Evolutionary conservation across 2,329 filamentous ascomycete genomes (phyloP).

Genomic region (Monilinia polystroma): DNA sequence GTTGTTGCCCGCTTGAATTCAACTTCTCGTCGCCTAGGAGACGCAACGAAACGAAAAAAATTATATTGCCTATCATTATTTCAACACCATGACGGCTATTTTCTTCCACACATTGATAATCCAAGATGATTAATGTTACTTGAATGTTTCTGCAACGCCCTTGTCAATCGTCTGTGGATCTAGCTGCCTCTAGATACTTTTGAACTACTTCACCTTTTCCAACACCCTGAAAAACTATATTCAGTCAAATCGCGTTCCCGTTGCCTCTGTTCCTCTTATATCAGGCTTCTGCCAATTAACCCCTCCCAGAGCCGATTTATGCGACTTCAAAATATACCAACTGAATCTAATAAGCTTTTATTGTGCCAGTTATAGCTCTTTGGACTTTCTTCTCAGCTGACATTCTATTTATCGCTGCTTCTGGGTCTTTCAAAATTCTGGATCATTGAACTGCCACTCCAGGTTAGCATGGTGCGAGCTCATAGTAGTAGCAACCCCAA

Average conservation of each 20-base stretch:
- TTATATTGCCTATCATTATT: background rate
- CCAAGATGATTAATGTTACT: background rate
- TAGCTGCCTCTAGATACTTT: background rate
- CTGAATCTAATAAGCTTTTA: background rate
- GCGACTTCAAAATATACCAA: background rate
- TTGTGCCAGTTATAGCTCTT: background rate
- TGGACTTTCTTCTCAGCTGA: background rate
- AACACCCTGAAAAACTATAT: no score
- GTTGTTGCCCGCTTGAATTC: background rate
- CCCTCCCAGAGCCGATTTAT: background rate
- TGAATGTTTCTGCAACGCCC: background rate
- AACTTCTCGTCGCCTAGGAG: conserved; percentile 1
- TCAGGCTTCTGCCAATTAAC: background rate
- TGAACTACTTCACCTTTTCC: background rate
- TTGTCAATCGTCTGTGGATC: background rate
- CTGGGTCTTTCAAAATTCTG: background rate
- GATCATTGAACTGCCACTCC: background rate
- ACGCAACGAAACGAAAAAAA: background rate
- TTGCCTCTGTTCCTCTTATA: background rate
- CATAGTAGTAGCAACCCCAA: background rate
- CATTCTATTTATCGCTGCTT: background rate
- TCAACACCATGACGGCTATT: background rate
- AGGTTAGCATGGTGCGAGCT: background rate
- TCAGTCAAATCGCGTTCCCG: background rate
- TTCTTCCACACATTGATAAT: background rate